Percentiles rank a stretch among this genome's conserved stretches.
Conservation (phyloP, 345 rosid genomes). For the Pelargonium nanum region DNA sequence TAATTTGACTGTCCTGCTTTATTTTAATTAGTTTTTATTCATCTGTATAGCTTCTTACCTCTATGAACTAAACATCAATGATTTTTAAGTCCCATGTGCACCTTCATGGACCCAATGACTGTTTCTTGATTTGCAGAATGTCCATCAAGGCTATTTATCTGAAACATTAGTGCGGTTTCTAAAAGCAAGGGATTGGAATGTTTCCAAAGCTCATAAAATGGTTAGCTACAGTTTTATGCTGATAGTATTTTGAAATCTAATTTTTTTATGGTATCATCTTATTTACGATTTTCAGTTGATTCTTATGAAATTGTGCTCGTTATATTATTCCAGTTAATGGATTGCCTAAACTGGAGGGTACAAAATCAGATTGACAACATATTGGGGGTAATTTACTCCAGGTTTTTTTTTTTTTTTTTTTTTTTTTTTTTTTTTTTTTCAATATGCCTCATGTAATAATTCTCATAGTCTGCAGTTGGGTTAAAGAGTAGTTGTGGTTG, state of each 20-base stretch:
- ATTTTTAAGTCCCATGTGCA: too few relatives aligned
- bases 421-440: too few relatives aligned
- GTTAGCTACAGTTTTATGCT: constrained; percentile 19
- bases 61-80: too few relatives aligned
- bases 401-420: too few relatives aligned
- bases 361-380: constrained; percentile 76
- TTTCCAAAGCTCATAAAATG: constrained; percentile 64
- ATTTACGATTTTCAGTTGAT: neutral
- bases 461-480: neutral
- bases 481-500: neutral
- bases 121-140: constrained; percentile 30
- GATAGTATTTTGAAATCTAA: neutral
- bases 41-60: neutral
- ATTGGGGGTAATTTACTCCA: constrained; percentile 43
- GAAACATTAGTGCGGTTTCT: constrained; percentile 58
- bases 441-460: neutral
- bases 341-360: constrained; percentile 77
- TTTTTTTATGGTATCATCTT: neutral
- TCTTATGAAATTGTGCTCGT: neutral
- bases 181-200: constrained; percentile 64
- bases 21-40: too few relatives aligned
- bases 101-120: neutral
- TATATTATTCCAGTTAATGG: constrained; percentile 53
- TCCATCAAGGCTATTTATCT: constrained; percentile 58
- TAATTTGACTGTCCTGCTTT: too few relatives aligned